Evolutionary conservation across 2,329 filamentous ascomycete species (phyloP), one percentile per base, ranked within the genome.

Genomic region (Cercospora sp.): DNA sequence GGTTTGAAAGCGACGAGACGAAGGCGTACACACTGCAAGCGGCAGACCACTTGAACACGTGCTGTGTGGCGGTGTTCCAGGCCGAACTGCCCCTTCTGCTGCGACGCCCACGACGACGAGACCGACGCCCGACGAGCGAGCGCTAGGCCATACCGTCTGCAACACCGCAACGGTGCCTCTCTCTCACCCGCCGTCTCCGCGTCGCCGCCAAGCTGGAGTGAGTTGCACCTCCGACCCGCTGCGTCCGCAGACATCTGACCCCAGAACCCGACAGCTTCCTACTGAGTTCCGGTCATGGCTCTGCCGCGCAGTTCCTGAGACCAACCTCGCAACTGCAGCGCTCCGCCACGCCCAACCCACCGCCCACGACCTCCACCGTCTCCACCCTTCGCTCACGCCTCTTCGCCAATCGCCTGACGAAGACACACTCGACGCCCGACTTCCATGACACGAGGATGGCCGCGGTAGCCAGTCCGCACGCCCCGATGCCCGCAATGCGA

Each of bases 361-460:
- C 42, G 59, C 48, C 65, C 8, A 45, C 65, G 23, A 28, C 36
- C 31, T 23, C 60, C 65, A 12, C 31, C 59, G 30, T n/a, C 48
- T n/a, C 51, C 31, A 39, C 72, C 69, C 39, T 69, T 71, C 59
- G 67, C 51, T 59, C 65, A 69, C 58, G 67, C 71, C 20, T 63
- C 62, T 67, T 72, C 53, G 66, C 72, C 20, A 58, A 53, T 30
- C 51, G 67, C 13, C 72, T 75, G 39, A 67, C 72, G 48, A 74
- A 74, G 69, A 70, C 70, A 6, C 69, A 18, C 13, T 72, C 70
- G 10, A 67, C 72, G 20, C 71, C 74, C 36, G 66, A 76, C 55
- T 69, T 76, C 48, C 58, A 70, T 48, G 58, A 65, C 48, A 69
- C 61, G 23, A 59, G 23, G 18, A 74, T 73, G 70, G 71, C 74